Percentiles rank a stretch among this genome's conserved stretches.
These are phyloP conservation scores for Hevea brasiliensis DNA, from an alignment of 345 rosid genomes.

Conservation along the genomic window DNA sequence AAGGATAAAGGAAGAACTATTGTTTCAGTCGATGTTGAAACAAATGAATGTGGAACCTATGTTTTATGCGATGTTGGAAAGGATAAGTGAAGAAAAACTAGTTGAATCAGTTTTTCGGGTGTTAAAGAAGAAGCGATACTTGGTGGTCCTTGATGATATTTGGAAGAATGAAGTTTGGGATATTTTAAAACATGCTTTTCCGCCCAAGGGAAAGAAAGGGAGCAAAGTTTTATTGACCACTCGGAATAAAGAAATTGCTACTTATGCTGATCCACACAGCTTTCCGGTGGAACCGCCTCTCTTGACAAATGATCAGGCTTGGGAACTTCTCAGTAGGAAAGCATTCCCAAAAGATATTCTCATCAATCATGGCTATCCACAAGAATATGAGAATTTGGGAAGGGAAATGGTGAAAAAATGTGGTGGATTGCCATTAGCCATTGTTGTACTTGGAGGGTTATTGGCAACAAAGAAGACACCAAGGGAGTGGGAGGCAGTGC, in stretches of 20 bases:
- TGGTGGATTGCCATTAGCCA: constrained; percentile 22
- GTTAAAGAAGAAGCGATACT: not conserved
- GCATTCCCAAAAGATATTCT: not conserved
- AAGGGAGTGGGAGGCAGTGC: not conserved
- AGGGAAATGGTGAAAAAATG: constrained; percentile 21
- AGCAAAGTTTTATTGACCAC: constrained; percentile 14
- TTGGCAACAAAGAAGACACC: not conserved
- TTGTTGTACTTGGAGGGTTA: constrained; percentile 11
- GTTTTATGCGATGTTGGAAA: no score
- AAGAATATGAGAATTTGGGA: not conserved
- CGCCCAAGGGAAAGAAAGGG: not conserved
- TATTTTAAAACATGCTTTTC: not conserved
- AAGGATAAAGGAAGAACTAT: not conserved
- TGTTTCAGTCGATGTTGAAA: no score
- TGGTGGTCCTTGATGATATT: constrained; percentile 20
- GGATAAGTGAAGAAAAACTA: not conserved
- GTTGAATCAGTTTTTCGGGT: not conserved
- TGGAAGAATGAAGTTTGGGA: constrained; percentile 20
- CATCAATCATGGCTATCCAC: not conserved
- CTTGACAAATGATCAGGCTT: constrained; percentile 1
- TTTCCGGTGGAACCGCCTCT: not conserved
- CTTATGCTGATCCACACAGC: constrained; percentile 1
- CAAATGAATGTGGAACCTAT: no score
- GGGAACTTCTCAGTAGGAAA: not conserved
- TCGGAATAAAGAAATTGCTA: not conserved